Conservation (phyloP, 2,329 filamentous ascomycete species). For the Pseudocercospora fijiensis region DNA sequence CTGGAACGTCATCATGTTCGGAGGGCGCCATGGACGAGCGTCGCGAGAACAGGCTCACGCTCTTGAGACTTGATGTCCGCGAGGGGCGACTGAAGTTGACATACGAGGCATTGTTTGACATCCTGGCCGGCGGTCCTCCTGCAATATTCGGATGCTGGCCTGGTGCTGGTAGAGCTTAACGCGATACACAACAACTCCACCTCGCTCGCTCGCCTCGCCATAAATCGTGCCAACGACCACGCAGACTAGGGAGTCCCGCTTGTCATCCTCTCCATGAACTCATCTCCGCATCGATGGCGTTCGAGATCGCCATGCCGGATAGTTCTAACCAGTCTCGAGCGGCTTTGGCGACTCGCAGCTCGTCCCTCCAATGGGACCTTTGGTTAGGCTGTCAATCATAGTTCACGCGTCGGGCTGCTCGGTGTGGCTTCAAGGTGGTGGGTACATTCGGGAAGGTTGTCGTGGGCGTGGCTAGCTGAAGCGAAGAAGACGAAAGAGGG, state of each 20-base stretch:
- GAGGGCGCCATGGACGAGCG: constrained; percentile 9
- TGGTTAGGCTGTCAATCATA: not conserved
- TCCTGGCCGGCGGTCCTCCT: not conserved
- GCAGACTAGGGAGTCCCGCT: no score
- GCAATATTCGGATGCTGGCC: not conserved
- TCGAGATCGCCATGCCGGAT: constrained; percentile 5
- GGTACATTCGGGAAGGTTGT: not conserved
- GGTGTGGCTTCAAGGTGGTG: no score
- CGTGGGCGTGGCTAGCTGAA: not conserved
- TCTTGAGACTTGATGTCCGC: constrained; percentile 19
- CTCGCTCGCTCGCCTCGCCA: not conserved
- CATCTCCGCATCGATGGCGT: constrained; percentile 4
- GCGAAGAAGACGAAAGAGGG: not conserved
- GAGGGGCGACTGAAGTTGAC: constrained; percentile 27
- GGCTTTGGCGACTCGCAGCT: not conserved
- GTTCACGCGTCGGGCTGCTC: not conserved
- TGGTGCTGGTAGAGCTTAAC: not conserved
- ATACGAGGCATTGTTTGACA: constrained; percentile 5
- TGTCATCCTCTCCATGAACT: not conserved
- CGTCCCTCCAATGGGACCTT: not conserved
- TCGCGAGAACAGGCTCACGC: constrained; percentile 14
- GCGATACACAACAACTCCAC: not conserved
- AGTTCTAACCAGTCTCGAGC: not conserved
- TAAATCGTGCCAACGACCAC: not conserved
- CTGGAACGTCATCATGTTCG: constrained; percentile 23